A percentile compares a stretch with the other conserved stretches of the same genome.
Conservation (phyloP, 306 rosid genomes). For the Canavalia ensiformis region DNA sequence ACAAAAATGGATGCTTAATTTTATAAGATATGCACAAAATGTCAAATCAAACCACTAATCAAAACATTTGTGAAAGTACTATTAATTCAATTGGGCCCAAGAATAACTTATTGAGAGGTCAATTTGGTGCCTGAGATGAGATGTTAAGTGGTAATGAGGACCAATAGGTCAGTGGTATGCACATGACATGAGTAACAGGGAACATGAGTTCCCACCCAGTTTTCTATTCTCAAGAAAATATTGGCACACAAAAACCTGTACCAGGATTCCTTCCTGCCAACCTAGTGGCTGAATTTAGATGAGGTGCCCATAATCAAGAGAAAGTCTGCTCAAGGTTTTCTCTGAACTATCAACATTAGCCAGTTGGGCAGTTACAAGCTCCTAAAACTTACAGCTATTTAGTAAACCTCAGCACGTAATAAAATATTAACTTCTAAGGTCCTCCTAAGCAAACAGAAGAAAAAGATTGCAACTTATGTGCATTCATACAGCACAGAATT, state of each 20-base stretch:
- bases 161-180: background rate
- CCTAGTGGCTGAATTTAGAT: background rate
- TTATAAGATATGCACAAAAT: background rate
- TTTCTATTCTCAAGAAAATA: background rate
- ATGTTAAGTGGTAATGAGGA: conserved; percentile 1
- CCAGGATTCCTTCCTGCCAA: conserved; percentile 11
- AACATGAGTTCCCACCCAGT: background rate
- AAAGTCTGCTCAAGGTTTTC: background rate
- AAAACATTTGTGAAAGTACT: background rate
- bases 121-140: background rate
- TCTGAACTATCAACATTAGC: background rate
- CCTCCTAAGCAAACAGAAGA: background rate
- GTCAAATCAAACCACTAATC: background rate
- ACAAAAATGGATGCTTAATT: background rate
- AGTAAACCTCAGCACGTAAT: background rate
- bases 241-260: conserved; percentile 2
- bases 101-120: conserved; percentile 7
- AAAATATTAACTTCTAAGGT: background rate
- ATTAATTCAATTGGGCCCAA: background rate
- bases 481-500: conserved; percentile 1
- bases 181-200: background rate
- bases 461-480: background rate
- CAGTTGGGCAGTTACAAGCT: background rate
- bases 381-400: background rate
- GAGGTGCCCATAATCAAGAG: background rate